Percentiles rank a stretch among this genome's conserved stretches.
phyloP scores from a whole-genome alignment of 169 alveolate species.

The Cryptosporidium tyzzeri region DNA sequence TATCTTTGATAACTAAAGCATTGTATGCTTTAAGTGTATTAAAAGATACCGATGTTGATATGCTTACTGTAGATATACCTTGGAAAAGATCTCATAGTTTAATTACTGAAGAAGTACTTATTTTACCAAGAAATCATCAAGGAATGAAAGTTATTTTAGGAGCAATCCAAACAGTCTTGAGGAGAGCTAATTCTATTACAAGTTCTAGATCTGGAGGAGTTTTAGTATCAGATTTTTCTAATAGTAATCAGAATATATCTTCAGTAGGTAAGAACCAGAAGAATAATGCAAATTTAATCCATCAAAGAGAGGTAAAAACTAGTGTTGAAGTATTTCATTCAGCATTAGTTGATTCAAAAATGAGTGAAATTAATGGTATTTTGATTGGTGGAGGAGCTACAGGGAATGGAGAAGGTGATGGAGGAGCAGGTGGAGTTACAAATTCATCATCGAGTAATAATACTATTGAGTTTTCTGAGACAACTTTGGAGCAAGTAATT shows the following conservation, averaged over 20 bases:
- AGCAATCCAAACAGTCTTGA: constrained; percentile 41
- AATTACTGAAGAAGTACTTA: constrained; percentile 56
- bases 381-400: background rate
- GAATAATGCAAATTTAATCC: background rate
- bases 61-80: constrained; percentile 76
- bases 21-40: constrained; percentile 76
- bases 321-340: constrained; percentile 20
- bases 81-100: constrained; percentile 51
- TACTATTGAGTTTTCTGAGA: constrained; percentile 27
- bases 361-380: constrained; percentile 6
- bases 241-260: background rate
- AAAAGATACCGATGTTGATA: constrained; percentile 61
- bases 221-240: background rate
- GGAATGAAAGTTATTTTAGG: constrained; percentile 50
- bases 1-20: constrained; percentile 77
- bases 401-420: background rate
- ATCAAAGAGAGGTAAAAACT: background rate
- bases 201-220: constrained; percentile 8
- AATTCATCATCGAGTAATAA: background rate
- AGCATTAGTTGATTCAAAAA: background rate
- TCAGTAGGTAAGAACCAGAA: background rate
- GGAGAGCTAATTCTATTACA: constrained; percentile 32
- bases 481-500: constrained; percentile 48
- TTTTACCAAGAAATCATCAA: constrained; percentile 52
- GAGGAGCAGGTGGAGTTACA: background rate